Percentiles rank a stretch among this genome's conserved stretches.
These are phyloP conservation scores for Physcia stellaris DNA, from an alignment of 495 filamentous ascomycete species.

Conservation along the genomic window DNA sequence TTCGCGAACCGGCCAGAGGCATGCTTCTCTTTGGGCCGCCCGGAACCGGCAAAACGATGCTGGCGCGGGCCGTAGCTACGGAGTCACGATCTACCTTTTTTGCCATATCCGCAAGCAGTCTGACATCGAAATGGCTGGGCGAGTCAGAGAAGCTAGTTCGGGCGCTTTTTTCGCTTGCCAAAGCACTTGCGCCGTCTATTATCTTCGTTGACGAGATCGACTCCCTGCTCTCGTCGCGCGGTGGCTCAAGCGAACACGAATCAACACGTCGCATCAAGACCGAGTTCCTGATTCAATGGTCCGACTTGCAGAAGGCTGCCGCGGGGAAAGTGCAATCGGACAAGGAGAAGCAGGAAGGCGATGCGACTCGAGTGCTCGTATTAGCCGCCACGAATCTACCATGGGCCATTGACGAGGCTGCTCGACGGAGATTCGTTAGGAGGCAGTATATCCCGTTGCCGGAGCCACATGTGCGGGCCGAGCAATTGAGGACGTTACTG, in stretches of 20 bases:
- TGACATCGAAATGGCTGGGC: conserved; percentile 93
- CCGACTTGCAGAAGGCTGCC: conserved; percentile 79
- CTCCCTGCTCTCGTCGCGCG: conserved; percentile 74
- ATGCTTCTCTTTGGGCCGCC: conserved; percentile 97
- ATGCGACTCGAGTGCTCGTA: conserved; percentile 81
- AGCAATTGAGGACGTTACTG: conserved; percentile 64
- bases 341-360: conserved; percentile 58
- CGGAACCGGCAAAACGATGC: conserved; percentile 96
- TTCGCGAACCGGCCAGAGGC: conserved; percentile 85
- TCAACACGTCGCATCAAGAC: conserved; percentile 91
- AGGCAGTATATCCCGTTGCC: conserved; percentile 94
- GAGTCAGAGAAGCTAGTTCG: conserved; percentile 96
- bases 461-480: conserved; percentile 62
- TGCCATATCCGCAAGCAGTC: conserved; percentile 82
- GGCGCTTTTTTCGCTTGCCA: conserved; percentile 92
- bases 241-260: conserved; percentile 78
- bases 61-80: conserved; percentile 87
- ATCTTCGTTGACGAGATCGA: conserved; percentile 99
- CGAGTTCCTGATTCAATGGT: conserved; percentile 97
- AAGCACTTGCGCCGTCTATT: conserved; percentile 96
- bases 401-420: conserved; percentile 97
- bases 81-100: conserved; percentile 96
- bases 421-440: conserved; percentile 78
- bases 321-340: conserved; percentile 67
- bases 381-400: conserved; percentile 93